phyloP scores from a whole-genome alignment of 441 rosid species.

The Manihot esculenta region DNA sequence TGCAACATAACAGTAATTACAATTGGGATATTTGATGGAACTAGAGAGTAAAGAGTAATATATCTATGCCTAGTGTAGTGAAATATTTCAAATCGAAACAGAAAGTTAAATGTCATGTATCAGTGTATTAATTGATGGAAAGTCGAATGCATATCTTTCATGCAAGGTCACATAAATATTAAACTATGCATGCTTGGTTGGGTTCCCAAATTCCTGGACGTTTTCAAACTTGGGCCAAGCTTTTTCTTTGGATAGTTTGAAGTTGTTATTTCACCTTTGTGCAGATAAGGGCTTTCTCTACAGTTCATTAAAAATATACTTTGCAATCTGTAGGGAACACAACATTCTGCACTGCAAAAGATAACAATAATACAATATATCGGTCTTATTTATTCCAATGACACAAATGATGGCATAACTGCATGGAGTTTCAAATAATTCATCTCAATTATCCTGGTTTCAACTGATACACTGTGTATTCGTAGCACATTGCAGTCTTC shows the following conservation, averaged over 20 bases:
- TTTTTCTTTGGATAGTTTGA: neutral
- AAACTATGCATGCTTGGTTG: neutral
- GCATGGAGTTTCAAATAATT: neutral
- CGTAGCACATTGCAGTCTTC: neutral
- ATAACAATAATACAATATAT: neutral
- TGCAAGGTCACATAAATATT: neutral
- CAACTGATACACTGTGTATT: neutral
- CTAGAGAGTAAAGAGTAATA: too few relatives aligned
- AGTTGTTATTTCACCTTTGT: neutral
- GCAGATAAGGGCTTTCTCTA: neutral
- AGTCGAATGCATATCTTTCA: neutral
- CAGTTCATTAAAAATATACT: neutral
- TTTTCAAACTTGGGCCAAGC: neutral
- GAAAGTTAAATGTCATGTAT: conserved; percentile 1
- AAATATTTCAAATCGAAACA: neutral
- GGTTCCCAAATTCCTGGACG: neutral
- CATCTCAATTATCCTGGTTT: neutral
- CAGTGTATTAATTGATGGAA: neutral
- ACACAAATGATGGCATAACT: neutral
- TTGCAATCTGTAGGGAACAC: neutral
- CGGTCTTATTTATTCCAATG: neutral
- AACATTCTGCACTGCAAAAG: neutral
- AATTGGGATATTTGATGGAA: neutral
- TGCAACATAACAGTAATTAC: neutral
- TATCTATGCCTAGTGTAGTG: neutral